Evolutionary conservation across 768 basidiomycete species (phyloP), one percentile per base, ranked within the genome.

Genomic region (Neoboletus magnificus): DNA sequence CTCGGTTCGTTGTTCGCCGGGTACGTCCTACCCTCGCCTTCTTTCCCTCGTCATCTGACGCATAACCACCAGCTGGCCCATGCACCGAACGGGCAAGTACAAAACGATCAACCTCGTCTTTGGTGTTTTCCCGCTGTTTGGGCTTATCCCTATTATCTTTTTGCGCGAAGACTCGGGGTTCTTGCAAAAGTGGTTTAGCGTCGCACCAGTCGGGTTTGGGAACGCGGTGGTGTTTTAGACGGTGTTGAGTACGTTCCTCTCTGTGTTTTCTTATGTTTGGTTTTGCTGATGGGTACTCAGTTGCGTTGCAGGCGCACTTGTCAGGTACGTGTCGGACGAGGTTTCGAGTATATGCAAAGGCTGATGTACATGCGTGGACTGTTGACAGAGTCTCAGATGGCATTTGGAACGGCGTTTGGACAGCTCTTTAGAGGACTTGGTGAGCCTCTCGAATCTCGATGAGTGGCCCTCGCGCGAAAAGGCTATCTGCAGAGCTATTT

Each of bases 61-160:
- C 15, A 43, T 3, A 7, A 8, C 42, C 20, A 12, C 13, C 46
- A 72, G 71, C 15, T 82, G 77, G 76, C 59, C 78, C 47, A 79
- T 82, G 76, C 77, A 77, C 48, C 73, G 73, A 16, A 81, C 80
- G 1, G 81, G 81, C 1, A 79, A 70, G 57, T 83, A 83, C 66
- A 79, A 75, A 57, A 61, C 60, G 1, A 67, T 83, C 23, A 80
- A 78, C 54, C 62, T 77, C 32, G 62, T 77, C 2, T 83, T 80
- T 56, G 82, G 81, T 0, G 63, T 78, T 16, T 70, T 78, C 49
- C 82, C 81, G 5, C 73, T 81, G 59, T 65, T 76, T 4, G 75
- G 79, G 2, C 73, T 77, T 0, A 52, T 76, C 5, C 65, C 76
- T 1, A 71, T 82, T 23, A 64, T 72, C 3, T 30, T 69, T 10